Evolutionary conservation across 495 filamentous ascomycete genomes (phyloP).

Genomic region (Elaphomyces granulatus): DNA sequence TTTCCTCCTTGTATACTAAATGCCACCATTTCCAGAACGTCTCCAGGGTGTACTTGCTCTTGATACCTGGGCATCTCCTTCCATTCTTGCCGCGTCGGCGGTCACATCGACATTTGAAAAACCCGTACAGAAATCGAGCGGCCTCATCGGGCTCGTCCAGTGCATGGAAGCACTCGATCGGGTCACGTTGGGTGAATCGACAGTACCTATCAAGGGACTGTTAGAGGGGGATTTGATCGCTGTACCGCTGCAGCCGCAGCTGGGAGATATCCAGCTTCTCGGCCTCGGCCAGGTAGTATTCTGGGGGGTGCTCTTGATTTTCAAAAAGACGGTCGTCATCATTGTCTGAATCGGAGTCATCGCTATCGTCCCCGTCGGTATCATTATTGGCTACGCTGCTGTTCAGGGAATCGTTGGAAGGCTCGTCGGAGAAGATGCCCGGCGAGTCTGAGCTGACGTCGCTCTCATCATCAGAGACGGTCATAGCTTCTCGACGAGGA

Average conservation of each 20-base stretch:
- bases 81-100: constrained; percentile 11
- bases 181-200: constrained; percentile 9
- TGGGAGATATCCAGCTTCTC: constrained; percentile 15
- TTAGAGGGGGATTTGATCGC: constrained; percentile 10
- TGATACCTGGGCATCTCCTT: constrained; percentile 15
- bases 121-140: constrained; percentile 15
- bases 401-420: no score
- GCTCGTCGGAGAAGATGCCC: no score
- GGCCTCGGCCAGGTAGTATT: constrained; percentile 9
- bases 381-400: no score
- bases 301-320: constrained; percentile 11
- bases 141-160: constrained; percentile 17
- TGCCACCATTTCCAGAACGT: constrained; percentile 27
- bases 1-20: constrained; percentile 14
- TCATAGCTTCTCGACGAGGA: no score
- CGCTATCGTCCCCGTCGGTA: constrained; percentile 6
- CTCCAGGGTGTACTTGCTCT: constrained; percentile 20
- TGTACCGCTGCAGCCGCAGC: constrained; percentile 19
- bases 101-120: constrained; percentile 10
- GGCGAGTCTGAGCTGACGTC: no score
- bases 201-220: constrained; percentile 12
- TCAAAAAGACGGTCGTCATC: constrained; percentile 11
- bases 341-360: constrained; percentile 13
- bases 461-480: no score
- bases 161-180: constrained; percentile 10